Evolutionary conservation across 1,284 basidiomycete genomes (phyloP).

Genomic region (Apiotrichum akiyoshidainum): DNA sequence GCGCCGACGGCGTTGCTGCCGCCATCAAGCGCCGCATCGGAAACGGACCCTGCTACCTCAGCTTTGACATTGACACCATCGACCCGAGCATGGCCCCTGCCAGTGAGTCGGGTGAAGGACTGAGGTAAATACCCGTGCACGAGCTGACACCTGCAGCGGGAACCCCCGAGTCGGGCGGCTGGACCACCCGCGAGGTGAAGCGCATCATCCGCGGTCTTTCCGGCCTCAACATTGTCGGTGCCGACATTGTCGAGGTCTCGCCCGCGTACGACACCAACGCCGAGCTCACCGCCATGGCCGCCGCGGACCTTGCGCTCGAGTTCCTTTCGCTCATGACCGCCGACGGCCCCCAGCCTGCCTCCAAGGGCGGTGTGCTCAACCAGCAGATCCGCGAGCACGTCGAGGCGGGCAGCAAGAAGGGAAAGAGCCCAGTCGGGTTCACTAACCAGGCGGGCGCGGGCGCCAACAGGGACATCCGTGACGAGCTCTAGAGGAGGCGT

Average conservation of each 20-base stretch:
- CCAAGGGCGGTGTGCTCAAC: constrained; percentile 16
- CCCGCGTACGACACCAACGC: constrained; percentile 49
- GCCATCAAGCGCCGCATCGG: constrained; percentile 47
- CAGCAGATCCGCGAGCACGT: constrained; percentile 2
- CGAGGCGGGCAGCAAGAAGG: constrained; percentile 2
- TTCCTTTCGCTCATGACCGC: constrained; percentile 31
- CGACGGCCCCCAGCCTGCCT: constrained; percentile 9
- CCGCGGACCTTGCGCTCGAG: constrained; percentile 46
- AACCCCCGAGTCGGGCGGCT: constrained; percentile 50
- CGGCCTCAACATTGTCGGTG: constrained; percentile 54
- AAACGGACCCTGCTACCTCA: constrained; percentile 38
- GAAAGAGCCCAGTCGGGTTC: constrained; percentile 6
- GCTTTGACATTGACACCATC: constrained; percentile 47
- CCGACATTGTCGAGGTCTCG: constrained; percentile 57
- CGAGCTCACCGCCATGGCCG: constrained; percentile 47
- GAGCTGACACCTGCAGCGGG: constrained; percentile 26
- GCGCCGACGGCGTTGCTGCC: constrained; percentile 45
- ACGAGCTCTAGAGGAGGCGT: constrained; percentile 21
- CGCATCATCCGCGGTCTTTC: constrained; percentile 47
- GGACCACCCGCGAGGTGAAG: constrained; percentile 51
- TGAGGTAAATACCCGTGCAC: too few relatives aligned
- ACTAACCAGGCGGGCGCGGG: constrained; percentile 1
- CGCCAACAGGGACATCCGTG: constrained; percentile 2
- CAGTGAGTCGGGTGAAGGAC: constrained; percentile 26
- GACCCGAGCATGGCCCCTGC: constrained; percentile 46